Base-by-base conservation (phyloP, 345 rosid genomes). In the Eucalyptus polybractea region DNA sequence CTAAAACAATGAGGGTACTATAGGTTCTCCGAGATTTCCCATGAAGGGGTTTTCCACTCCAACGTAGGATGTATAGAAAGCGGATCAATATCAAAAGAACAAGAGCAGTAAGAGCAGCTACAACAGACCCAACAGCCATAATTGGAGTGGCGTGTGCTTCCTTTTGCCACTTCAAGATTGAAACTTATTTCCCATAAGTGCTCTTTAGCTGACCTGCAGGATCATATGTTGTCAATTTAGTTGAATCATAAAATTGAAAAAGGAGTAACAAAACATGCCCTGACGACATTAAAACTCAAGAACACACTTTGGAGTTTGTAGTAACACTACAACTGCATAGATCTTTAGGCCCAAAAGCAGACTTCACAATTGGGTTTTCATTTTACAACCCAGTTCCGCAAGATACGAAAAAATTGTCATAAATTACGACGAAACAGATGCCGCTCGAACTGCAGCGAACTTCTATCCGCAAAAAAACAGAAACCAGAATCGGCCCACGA, bases 1-100 rank as follows among this genome's bases (percentile, higher is more conserved):
- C 96, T 89, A 95, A 45, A 92, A 95, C 94, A 87, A 93, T 62
- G 53, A 95, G 95, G 80, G 96, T 94, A 69, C 91, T 93, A 83
- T 91, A 91, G 51, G 93, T 90, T 91, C 76, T 86, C 50, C 90
- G 89, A 88, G 92, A 90, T 92, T 94, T 93, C 81, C 65, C 91
- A 3, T 89, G 88, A 33, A 90, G 76, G 2, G 94, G 93, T 90
- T 93, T 95, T 81, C 97, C 96, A 88, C 93, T 91, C 13, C 86
- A 90, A 86, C 54, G 91, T 29, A 93, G 14, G 21, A 94, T 92
- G 49, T 89, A 93, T 4, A 92, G 15, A 17, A 90, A 29, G 25
- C 94, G 94, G 47, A 91, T 62, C 87, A 91, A 40, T 31, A 93
- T 51, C 67, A 91, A 31, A 4, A 89, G 80, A 31, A 88, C 49